Conservation (phyloP, 768 basidiomycete species). For the Leccinum uliginosum region DNA sequence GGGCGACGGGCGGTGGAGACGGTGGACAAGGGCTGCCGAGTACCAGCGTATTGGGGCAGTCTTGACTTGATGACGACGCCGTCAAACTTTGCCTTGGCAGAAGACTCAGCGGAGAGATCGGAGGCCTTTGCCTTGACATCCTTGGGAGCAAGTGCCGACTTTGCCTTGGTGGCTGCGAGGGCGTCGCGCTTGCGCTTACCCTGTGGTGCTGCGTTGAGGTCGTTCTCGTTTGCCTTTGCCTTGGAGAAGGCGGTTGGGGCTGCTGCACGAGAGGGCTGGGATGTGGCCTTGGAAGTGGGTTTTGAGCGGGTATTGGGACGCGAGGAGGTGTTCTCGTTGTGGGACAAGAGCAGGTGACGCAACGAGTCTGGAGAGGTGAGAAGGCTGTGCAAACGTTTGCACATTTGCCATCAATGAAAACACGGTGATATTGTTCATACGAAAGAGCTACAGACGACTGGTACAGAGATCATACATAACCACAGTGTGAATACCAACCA, state of each 20-base stretch:
- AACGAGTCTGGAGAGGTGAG: too few relatives aligned
- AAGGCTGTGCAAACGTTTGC: too few relatives aligned
- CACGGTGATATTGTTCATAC: neutral
- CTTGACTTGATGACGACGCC: slow-evolving; percentile 60
- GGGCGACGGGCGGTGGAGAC: slow-evolving; percentile 44
- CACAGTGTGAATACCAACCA: neutral
- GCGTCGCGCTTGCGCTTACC: slow-evolving; percentile 76
- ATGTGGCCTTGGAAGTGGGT: slow-evolving; percentile 41
- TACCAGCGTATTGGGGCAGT: slow-evolving; percentile 19
- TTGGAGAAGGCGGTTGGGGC: slow-evolving; percentile 36
- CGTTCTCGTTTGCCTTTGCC: slow-evolving; percentile 36
- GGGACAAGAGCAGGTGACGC: too few relatives aligned
- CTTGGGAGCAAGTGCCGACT: slow-evolving; percentile 30
- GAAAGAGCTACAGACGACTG: neutral
- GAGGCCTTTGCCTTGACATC: slow-evolving; percentile 54
- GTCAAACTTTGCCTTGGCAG: slow-evolving; percentile 51
- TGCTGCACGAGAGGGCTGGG: slow-evolving; percentile 36
- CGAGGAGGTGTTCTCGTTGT: too few relatives aligned
- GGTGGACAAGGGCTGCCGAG: slow-evolving; percentile 53
- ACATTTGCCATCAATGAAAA: too few relatives aligned
- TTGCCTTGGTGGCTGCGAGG: slow-evolving; percentile 43
- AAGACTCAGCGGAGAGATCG: slow-evolving; percentile 34
- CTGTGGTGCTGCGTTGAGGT: slow-evolving; percentile 43
- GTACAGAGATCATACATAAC: neutral
- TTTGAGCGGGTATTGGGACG: slow-evolving; percentile 51